Evolutionary conservation across 306 rosid genomes (phyloP).

Genomic region (Begonia loranthoides): DNA sequence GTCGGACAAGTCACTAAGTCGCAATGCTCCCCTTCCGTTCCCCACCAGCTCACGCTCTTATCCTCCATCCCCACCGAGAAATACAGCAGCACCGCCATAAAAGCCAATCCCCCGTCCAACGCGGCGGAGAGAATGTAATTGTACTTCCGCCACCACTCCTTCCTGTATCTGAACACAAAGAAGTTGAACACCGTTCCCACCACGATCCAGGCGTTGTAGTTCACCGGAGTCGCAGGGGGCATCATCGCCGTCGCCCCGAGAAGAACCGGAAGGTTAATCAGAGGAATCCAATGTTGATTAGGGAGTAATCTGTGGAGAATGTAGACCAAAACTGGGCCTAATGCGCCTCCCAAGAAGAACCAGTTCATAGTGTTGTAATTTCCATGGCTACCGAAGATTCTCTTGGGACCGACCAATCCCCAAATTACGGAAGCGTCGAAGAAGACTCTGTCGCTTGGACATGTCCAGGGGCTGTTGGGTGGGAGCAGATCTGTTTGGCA

Average conservation of each 20-base stretch:
- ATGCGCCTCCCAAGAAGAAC: slow-evolving; percentile 75
- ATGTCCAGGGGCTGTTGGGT: slow-evolving; percentile 63
- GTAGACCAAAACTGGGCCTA: slow-evolving; percentile 66
- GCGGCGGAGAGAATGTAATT: slow-evolving; percentile 76
- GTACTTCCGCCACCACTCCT: slow-evolving; percentile 88
- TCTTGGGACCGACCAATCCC: slow-evolving; percentile 69
- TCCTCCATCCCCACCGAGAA: slow-evolving; percentile 43
- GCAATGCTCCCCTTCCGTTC: slow-evolving; percentile 60
- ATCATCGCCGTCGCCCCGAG: slow-evolving; percentile 63
- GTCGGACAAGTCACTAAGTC: slow-evolving; percentile 56
- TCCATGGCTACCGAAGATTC: slow-evolving; percentile 57
- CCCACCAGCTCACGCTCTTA: slow-evolving; percentile 57
- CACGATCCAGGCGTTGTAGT: slow-evolving; percentile 66
- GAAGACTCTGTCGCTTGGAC: slow-evolving; percentile 61
- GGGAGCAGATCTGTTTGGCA: slow-evolving; percentile 51
- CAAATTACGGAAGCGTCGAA: slow-evolving; percentile 82
- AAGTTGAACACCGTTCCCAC: slow-evolving; percentile 66
- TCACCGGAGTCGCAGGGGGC: slow-evolving; percentile 74
- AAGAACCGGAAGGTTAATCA: slow-evolving; percentile 77
- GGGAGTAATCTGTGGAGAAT: slow-evolving; percentile 56
- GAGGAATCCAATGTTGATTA: slow-evolving; percentile 53
- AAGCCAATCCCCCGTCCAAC: slow-evolving; percentile 78
- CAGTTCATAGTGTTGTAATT: slow-evolving; percentile 59
- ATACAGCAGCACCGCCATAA: slow-evolving; percentile 58
- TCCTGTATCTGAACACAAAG: slow-evolving; percentile 61